Evolutionary conservation across 495 filamentous ascomycete genomes (phyloP), one percentile per base, ranked within the genome.

Genomic region (Diplogelasinospora grovesii): DNA sequence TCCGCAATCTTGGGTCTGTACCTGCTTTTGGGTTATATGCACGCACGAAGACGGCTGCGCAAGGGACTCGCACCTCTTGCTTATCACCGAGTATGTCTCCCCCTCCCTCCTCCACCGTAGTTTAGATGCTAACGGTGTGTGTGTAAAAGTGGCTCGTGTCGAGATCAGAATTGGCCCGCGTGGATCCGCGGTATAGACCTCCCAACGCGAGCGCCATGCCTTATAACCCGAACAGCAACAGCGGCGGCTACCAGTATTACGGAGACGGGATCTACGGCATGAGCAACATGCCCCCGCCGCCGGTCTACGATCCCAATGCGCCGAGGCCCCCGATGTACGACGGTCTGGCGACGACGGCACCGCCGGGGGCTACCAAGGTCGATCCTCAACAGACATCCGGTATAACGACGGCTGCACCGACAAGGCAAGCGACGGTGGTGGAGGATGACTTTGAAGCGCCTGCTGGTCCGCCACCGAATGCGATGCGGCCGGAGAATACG

Each of bases 81-180:
- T 22, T 88, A 87, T 57, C 83, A 89, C 57, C 65, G 77, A 50
- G 83, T 87, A 69, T 15, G 70, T 54, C 4, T n/a, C 29, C 15
- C 24, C 32, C 31, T 20, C 14, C 26, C 20, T 3, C 8, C 14
- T 18, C 3, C 26, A 10, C 16, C 16, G 8, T 7, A 3, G 8
- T 25, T 14, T n/a, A 22, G 2, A 26, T 7, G 22, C 36, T 36
- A 8, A 37, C 33, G 15, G 13, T n/a, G 2, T 15, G 14, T 19
- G 3, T 13, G 3, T 16, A 84, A n/a, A n/a, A n/a, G 81, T 83
- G 75, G 72, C 73, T 86, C 18, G 65, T 85, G 35, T 69, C 74
- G 36, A 68, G 71, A 40, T 43, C 53, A 13, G 69, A 76, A 39
- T 68, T 75, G 34, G 70, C 73, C 27, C 66, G 55, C 30, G 77